Evolutionary conservation across 1,139 yeast species (phyloP), one percentile per base, ranked within the genome.

Genomic region (Yamadazyma buinensis): DNA sequence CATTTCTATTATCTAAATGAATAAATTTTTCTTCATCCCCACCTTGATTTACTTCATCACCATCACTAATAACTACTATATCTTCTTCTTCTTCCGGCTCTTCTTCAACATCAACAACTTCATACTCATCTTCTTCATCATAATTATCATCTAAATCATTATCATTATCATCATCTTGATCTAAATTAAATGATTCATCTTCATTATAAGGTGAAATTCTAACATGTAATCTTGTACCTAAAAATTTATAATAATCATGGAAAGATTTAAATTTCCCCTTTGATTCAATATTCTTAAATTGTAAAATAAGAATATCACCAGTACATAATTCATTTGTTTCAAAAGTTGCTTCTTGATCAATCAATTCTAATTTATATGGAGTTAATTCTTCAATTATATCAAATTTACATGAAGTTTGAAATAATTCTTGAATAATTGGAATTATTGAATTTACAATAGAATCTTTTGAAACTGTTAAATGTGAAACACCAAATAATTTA

Each of bases 251-350:
- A 51, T 72, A 81, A 2, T 75, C 74, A 20, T 60, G 61, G 7
- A 77, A 68, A 33, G 64, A 61, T 11, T 41, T 40, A 38, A 57
- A 57, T 23, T 41, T 52, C 3, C 55, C 50, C 12, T 54, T 43
- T 8, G 49, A 46, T 9, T 46, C 45, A 1, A 47, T 50, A 29
- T 59, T 50, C 1, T 54, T 40, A 1, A 55, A 51, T 38, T 82
- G 82, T 34, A 84, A 72, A 20, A 84, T 68, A 12, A 90, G 57
- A 15, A 90, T 84, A 53, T 88, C 97, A 44, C 97, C 97, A 44
- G 74, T 80, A 13, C 72, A 71, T 25, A 90, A 59, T 51, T 88
- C 97, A 25, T 77, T 68, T 41, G 77, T 73, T 42, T 73, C 77
- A 44, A 83, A 75, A 0, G 84, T 64, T 27, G 63, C 57, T 5